These are phyloP conservation scores for Circinella minor DNA, from an alignment of 371 early-diverging fungal species.

Conservation along the genomic window DNA sequence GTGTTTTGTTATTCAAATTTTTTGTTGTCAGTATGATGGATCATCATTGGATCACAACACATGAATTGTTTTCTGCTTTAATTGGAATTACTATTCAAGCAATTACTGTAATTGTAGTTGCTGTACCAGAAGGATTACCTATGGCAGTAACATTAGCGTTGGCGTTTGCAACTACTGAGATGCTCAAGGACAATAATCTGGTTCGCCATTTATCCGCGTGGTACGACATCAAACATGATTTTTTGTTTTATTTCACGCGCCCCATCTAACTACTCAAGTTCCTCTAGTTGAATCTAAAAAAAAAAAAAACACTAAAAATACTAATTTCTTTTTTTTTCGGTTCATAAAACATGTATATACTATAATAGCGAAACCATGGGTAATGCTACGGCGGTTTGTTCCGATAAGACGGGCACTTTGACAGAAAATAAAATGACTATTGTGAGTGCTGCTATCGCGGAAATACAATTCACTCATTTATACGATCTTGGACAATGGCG, in stretches of 20 bases:
- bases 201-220: conserved; percentile 79
- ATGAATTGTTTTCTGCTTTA: conserved; percentile 47
- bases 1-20: conserved; percentile 60
- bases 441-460: conserved; percentile 58
- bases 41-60: conserved; percentile 41
- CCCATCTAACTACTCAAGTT: too few species aligned
- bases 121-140: conserved; percentile 85
- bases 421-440: conserved; percentile 86
- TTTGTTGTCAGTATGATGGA: conserved; percentile 50
- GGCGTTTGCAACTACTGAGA: conserved; percentile 75
- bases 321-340: conserved; percentile 1
- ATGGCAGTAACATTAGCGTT: conserved; percentile 87
- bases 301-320: too few species aligned
- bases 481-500: conserved; percentile 40
- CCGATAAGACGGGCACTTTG: conserved; percentile 87
- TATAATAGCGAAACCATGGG: conserved; percentile 81
- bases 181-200: conserved; percentile 81
- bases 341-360: too few species aligned
- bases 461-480: conserved; percentile 15
- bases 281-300: too few species aligned
- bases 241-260: not conserved
- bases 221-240: conserved; percentile 14
- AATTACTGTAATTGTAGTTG: conserved; percentile 73
- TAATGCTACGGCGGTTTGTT: conserved; percentile 82
- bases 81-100: conserved; percentile 61